Evolutionary conservation across 331 rosid species (phyloP).

Genomic region (Quercus tomentella): DNA sequence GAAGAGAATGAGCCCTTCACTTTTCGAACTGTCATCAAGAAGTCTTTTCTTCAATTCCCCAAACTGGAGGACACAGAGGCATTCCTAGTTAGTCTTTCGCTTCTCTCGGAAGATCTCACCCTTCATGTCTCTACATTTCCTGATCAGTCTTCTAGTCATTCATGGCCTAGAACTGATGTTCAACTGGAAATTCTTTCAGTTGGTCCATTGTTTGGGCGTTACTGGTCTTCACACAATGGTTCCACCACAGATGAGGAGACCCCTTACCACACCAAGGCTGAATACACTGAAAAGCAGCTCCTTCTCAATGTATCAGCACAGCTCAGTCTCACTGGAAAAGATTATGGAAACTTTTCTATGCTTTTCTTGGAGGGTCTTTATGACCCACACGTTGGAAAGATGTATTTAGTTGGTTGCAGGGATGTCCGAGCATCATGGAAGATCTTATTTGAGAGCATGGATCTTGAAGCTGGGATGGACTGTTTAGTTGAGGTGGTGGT

Average conservation of each 20-base stretch:
- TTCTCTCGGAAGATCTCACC: constrained; percentile 82
- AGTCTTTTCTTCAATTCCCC: constrained; percentile 73
- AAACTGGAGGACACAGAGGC: constrained; percentile 73
- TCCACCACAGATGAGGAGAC: constrained; percentile 36
- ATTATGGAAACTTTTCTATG: constrained; percentile 44
- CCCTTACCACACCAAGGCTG: constrained; percentile 49
- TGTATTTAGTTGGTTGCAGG: constrained; percentile 89
- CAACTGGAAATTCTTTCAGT: constrained; percentile 74
- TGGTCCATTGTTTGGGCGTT: constrained; percentile 65
- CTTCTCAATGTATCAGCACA: constrained; percentile 76
- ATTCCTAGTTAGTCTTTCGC: constrained; percentile 53
- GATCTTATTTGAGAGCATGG: constrained; percentile 55
- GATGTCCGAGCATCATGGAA: constrained; percentile 80
- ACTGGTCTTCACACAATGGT: constrained; percentile 45
- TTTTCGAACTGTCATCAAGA: constrained; percentile 60
- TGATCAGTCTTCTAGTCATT: constrained; percentile 37
- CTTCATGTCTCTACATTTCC: constrained; percentile 50
- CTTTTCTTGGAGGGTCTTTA: constrained; percentile 84
- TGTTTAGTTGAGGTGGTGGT: constrained; percentile 71
- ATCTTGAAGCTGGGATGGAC: constrained; percentile 82
- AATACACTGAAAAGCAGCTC: constrained; percentile 72
- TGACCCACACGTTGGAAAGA: constrained; percentile 72
- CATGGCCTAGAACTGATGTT: constrained; percentile 36
- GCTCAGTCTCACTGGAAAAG: constrained; percentile 56
- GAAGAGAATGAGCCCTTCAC: constrained; percentile 64